phyloP scores from a whole-genome alignment of 2,329 filamentous ascomycete genomes.

The Fusarium sp. region DNA sequence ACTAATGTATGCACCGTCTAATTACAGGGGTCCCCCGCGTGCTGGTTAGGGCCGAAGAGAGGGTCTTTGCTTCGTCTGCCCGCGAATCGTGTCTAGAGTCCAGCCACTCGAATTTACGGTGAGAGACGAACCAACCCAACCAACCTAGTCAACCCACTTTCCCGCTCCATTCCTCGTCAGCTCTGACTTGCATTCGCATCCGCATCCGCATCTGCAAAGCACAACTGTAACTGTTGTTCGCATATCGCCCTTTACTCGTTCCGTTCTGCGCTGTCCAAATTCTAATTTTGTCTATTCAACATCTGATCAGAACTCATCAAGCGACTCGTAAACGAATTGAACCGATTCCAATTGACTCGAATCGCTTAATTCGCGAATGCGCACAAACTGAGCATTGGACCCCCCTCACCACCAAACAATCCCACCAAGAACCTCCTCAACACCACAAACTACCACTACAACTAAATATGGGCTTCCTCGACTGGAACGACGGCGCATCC shows the following conservation, averaged over 20 bases:
- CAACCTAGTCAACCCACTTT: background rate
- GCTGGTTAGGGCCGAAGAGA: background rate
- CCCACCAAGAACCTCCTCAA: background rate
- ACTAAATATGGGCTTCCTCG: constrained; percentile 54
- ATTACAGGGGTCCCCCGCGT: background rate
- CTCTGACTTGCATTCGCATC: constrained; percentile 44
- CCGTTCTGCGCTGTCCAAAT: background rate
- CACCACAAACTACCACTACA: background rate
- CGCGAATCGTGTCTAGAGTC: constrained; percentile 18
- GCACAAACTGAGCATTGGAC: constrained; percentile 16
- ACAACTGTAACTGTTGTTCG: constrained; percentile 21
- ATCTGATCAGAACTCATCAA: too few species aligned
- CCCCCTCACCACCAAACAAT: constrained; percentile 2
- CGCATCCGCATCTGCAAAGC: constrained; percentile 33
- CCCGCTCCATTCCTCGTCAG: constrained; percentile 17
- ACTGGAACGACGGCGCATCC: constrained; percentile 54
- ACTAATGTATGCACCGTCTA: background rate
- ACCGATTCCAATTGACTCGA: constrained; percentile 12
- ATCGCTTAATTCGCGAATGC: constrained; percentile 14
- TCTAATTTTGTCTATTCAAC: too few species aligned
- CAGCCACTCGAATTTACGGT: constrained; percentile 32
- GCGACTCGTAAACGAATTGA: background rate
- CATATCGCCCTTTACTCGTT: constrained; percentile 25
- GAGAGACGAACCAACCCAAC: constrained; percentile 6
- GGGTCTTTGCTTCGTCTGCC: background rate